Evolutionary conservation across 441 rosid genomes (phyloP).

Genomic region (Euphorbia schlechtendalii): DNA sequence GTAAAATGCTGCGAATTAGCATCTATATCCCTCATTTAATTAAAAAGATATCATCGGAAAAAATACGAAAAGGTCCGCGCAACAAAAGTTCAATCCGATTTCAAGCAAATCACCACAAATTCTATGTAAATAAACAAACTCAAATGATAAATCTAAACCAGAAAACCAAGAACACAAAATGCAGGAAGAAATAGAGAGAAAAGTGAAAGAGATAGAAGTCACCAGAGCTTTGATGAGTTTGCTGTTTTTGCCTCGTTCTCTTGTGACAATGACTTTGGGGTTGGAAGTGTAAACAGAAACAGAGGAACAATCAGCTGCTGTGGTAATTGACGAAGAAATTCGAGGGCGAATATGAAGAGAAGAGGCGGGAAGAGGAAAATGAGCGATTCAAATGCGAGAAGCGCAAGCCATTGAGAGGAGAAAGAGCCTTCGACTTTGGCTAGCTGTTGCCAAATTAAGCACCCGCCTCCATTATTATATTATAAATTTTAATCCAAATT

Average conservation of each 20-base stretch:
- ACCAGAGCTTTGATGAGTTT: slow-evolving; percentile 80
- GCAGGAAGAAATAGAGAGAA: background rate
- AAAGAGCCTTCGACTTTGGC: background rate
- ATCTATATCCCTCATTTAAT: slow-evolving; percentile 26
- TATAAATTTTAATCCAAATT: too few relatives aligned
- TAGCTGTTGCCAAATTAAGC: slow-evolving; percentile 24
- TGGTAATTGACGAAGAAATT: slow-evolving; percentile 11
- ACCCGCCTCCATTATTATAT: too few relatives aligned
- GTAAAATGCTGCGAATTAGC: slow-evolving; percentile 10
- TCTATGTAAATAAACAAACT: background rate
- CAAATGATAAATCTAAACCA: background rate
- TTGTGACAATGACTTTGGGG: slow-evolving; percentile 75
- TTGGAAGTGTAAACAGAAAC: slow-evolving; percentile 25
- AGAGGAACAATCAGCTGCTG: slow-evolving; percentile 21
- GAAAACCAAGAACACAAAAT: background rate
- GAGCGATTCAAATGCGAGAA: slow-evolving; percentile 21
- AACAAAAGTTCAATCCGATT: slow-evolving; percentile 8
- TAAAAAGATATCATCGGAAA: slow-evolving; percentile 14
- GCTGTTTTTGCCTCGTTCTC: slow-evolving; percentile 84
- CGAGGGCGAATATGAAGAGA: slow-evolving; percentile 23
- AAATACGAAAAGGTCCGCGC: background rate
- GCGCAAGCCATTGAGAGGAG: slow-evolving; percentile 23
- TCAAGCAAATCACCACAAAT: background rate
- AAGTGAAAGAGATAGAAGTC: slow-evolving; percentile 5
- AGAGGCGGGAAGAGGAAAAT: slow-evolving; percentile 6